Evolutionary conservation across 176 grass and related monocot species (phyloP), one percentile per base, ranked within the genome.

Genomic region (Raddia distichophylla): DNA sequence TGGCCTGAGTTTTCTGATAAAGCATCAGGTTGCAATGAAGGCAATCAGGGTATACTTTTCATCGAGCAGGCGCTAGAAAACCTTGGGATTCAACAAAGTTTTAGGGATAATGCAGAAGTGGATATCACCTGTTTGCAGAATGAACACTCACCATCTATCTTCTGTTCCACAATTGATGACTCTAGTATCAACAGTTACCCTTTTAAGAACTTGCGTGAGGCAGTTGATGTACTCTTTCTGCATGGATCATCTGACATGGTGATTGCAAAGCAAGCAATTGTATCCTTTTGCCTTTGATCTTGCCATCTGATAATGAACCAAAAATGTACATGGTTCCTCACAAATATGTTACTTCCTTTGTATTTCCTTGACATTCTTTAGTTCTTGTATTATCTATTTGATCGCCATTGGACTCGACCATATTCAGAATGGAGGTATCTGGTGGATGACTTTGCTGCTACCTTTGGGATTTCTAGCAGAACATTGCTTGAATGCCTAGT

Each of bases 381-480:
- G 95, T 93, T 98, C 42, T 78, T 98, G 54, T 98, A 98, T 85
- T 95, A 98, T 93, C 77, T 98, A 82, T 94, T 98, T 86, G 95
- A 98, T 86, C 84, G 92, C 46, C 88, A 98, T 81, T 91, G 95
- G 95, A 90, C 74, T 15, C 87, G 65, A 57, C 90, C 92, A 69
- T 88, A 95, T 87, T 82, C 73, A 67, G 88, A 93, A 81, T 98
- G 95, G 95, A 89, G 85, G 84, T 90, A 87, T 89, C 69, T 95
- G 70, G 77, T 95, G 80, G 90, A 98, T 82, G 95, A 98, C 86
- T 98, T 93, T 89, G 82, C 86, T 86, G 86, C 85, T 47, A 83
- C 75, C 52, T 98, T 93, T 91, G 88, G 92, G 49, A 91, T 98
- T 51, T 49, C 81, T 60, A 90, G 46, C 42, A 91, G 79, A 50